Base-by-base conservation (phyloP, 2,329 filamentous ascomycete genomes). In the Arthroderma sp. region DNA sequence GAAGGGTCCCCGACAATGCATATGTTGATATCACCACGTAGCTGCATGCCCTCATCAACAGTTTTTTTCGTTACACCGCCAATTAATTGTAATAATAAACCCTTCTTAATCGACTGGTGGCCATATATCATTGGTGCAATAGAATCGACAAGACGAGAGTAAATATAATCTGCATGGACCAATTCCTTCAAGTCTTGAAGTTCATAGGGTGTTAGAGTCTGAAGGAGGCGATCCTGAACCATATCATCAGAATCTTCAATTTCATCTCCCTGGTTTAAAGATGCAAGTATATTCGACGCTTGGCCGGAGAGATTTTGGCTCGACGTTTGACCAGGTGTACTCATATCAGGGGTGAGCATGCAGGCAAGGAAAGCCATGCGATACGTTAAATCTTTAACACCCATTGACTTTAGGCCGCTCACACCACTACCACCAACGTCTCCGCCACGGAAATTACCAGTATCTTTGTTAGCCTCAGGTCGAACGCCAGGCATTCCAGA, bases 1-100 rank as follows among this genome's bases (percentile, higher is more conserved):
- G 86, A 94, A 1, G 91, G 91, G 60, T 98, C 91, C 48, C 91
- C 91, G 47, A 98, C 91, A 54, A 98, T 86, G 65, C 91, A 98
- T 50, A 98, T 94, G 68, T 98, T 98, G 71, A 98, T 88, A 60
- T 98, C 91, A 54, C 91, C 91, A 74, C 91, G 81, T 37, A 98
- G 74, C 51, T 88, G 80, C 86, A 98, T 94, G 50, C 86, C 89
- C 66, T 98, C 91, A 42, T 60, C 54, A 0, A 86, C 76, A 0
- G 91, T 98, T 22, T 77, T 77, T 64, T 98, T 98, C 66, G 80
- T 80, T 2, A 98, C 86, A 70, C 91, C 91, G n/a, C 87, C 86
- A 76, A 98, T 86, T 39, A 98, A 73, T 64, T 98, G 91, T 36
- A 98, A 73, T 5, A 98, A 75, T 27, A 98, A 71, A 29, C 91